Evolutionary conservation across 2,329 filamentous ascomycete genomes (phyloP).

Genomic region (Pseudocercospora vitis): DNA sequence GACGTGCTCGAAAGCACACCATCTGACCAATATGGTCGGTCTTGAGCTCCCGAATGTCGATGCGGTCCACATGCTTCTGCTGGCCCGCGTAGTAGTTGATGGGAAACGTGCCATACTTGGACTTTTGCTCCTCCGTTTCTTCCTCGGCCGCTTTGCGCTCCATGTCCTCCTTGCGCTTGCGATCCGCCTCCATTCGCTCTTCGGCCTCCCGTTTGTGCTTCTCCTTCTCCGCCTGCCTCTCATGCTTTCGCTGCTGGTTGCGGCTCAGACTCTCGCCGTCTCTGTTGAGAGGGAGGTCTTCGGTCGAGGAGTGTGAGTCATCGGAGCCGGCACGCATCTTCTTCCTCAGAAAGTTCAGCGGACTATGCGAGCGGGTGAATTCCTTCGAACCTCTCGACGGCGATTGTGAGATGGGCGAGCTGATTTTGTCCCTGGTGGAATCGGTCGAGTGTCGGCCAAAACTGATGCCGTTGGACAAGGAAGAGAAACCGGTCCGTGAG

Average conservation of each 20-base stretch:
- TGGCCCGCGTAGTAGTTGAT: constrained; percentile 59
- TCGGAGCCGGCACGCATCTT: constrained; percentile 35
- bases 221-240: constrained; percentile 48
- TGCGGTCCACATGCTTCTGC: constrained; percentile 49
- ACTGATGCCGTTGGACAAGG: constrained; percentile 29
- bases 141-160: constrained; percentile 51
- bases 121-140: constrained; percentile 59
- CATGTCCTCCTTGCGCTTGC: constrained; percentile 50
- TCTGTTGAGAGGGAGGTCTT: constrained; percentile 48
- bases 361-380: constrained; percentile 36
- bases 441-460: constrained; percentile 25
- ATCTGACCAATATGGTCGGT: constrained; percentile 57
- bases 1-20: constrained; percentile 67
- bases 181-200: constrained; percentile 47
- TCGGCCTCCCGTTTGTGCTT: constrained; percentile 46
- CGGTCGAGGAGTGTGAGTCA: constrained; percentile 38
- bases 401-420: constrained; percentile 19
- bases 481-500: constrained; percentile 29
- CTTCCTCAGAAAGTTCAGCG: constrained; percentile 36
- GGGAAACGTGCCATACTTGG: constrained; percentile 58
- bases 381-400: constrained; percentile 30
- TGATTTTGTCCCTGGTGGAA: constrained; percentile 19
- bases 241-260: constrained; percentile 52
- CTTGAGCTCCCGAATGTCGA: constrained; percentile 54
- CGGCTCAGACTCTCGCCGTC: constrained; percentile 52